phyloP scores from a whole-genome alignment of 495 filamentous ascomycete species.

The Lasiosphaeria miniovina region DNA sequence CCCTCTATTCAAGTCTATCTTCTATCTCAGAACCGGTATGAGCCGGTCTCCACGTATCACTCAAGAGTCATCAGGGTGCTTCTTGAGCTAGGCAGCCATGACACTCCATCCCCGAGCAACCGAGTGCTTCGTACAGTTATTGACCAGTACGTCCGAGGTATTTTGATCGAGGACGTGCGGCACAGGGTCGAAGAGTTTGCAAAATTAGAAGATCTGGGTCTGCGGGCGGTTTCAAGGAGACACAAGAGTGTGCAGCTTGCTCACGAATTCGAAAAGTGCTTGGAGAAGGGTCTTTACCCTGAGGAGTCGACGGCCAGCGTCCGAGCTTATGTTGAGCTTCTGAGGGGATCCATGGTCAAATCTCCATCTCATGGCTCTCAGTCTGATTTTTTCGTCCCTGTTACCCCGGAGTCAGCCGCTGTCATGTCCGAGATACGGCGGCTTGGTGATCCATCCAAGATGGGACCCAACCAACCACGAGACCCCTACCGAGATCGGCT shows the following conservation, averaged over 20 bases:
- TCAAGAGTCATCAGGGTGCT: slow-evolving; percentile 37
- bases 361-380: slow-evolving; percentile 2
- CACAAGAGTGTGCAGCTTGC: slow-evolving; percentile 49
- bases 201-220: slow-evolving; percentile 9
- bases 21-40: slow-evolving; percentile 46
- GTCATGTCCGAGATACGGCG: slow-evolving; percentile 33
- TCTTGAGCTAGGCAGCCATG: slow-evolving; percentile 29
- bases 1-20: slow-evolving; percentile 45
- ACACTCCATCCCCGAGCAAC: slow-evolving; percentile 18
- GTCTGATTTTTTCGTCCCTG: slow-evolving; percentile 27
- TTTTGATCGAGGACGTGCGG: slow-evolving; percentile 34
- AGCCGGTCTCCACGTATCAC: slow-evolving; percentile 44
- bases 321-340: slow-evolving; percentile 38
- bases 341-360: slow-evolving; percentile 19
- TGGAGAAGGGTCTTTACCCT: slow-evolving; percentile 39
- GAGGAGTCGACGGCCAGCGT: slow-evolving; percentile 30
- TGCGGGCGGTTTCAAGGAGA: slow-evolving; percentile 35
- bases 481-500: slow-evolving; percentile 54
- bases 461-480: slow-evolving; percentile 47
- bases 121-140: slow-evolving; percentile 21
- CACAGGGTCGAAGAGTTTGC: slow-evolving; percentile 37
- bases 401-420: slow-evolving; percentile 14
- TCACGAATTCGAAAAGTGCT: slow-evolving; percentile 44
- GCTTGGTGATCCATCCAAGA: slow-evolving; percentile 39
- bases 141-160: slow-evolving; percentile 45